Conservation (phyloP, 352 stramenopile genomes). For the Pythium myriotylum region DNA sequence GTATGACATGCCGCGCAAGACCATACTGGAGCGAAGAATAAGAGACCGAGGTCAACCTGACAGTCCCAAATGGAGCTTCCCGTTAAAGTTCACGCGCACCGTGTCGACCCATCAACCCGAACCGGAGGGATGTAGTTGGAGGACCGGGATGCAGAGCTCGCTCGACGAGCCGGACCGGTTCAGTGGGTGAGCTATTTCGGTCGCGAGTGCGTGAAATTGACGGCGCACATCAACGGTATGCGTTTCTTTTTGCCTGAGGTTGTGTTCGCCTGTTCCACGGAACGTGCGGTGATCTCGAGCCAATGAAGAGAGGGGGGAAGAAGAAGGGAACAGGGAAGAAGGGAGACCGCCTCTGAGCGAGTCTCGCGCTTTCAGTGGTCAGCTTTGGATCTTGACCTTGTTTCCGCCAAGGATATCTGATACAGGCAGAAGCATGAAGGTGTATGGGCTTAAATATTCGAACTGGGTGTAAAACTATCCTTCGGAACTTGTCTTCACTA, state of each 20-base stretch:
- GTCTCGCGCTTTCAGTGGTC: no score
- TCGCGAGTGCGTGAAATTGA: conserved; percentile 6
- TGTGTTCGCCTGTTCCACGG: neutral
- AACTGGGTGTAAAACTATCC: neutral
- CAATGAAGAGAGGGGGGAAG: neutral
- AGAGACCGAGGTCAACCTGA: neutral
- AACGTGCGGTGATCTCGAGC: neutral
- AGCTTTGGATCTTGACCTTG: no score
- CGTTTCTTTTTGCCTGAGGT: conserved; percentile 9
- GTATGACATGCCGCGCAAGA: no score
- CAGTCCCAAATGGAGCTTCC: no score
- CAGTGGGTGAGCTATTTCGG: neutral
- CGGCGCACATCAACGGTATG: conserved; percentile 8
- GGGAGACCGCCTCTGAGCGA: no score
- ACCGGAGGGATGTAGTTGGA: neutral
- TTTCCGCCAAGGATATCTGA: no score
- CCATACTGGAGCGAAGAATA: neutral
- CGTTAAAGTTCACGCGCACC: no score
- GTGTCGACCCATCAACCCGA: neutral
- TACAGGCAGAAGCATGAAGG: neutral
- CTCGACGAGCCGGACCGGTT: neutral
- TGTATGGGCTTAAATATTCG: conserved; percentile 4
- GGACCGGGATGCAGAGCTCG: neutral
- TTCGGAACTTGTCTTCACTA: neutral
- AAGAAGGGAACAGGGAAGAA: no score